Conservation (phyloP, 2,329 filamentous ascomycete genomes). For the Aspergillus quadrilineatus region DNA sequence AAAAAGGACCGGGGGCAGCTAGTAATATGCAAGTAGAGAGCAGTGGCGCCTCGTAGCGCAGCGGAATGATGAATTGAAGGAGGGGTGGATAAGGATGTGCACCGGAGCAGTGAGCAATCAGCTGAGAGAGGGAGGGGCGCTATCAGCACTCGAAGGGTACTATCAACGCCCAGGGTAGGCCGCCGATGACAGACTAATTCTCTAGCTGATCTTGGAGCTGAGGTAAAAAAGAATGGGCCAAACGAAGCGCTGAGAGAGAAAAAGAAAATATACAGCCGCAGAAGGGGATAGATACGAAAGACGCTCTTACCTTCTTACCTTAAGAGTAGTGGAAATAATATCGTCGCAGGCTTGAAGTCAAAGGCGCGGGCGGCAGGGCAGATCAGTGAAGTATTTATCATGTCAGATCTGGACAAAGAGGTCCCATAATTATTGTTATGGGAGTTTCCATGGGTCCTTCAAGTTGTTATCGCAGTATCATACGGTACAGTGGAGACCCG, state of each 20-base stretch:
- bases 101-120: constrained; percentile 29
- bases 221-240: constrained; percentile 3
- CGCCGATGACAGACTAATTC: constrained; percentile 15
- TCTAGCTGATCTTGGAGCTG: constrained; percentile 8
- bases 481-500: constrained; percentile 22
- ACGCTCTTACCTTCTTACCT: constrained; percentile 5
- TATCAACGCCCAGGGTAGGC: constrained; percentile 15
- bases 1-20: constrained; percentile 20
- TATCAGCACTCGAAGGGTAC: constrained; percentile 7
- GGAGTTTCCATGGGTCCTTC: constrained; percentile 13
- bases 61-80: constrained; percentile 7
- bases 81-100: constrained; percentile 24
- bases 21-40: constrained; percentile 26
- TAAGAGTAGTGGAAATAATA: background rate
- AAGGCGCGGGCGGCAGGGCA: constrained; percentile 6
- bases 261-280: background rate
- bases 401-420: constrained; percentile 14
- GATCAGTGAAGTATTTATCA: constrained; percentile 16
- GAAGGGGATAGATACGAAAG: background rate
- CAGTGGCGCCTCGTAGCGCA: constrained; percentile 18
- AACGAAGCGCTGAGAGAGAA: background rate
- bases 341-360: background rate
- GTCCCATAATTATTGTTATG: constrained; percentile 14
- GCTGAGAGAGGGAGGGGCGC: constrained; percentile 24
- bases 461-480: constrained; percentile 15